phyloP scores from a whole-genome alignment of 73 alveolate species.

The Stentor coeruleus region DNA sequence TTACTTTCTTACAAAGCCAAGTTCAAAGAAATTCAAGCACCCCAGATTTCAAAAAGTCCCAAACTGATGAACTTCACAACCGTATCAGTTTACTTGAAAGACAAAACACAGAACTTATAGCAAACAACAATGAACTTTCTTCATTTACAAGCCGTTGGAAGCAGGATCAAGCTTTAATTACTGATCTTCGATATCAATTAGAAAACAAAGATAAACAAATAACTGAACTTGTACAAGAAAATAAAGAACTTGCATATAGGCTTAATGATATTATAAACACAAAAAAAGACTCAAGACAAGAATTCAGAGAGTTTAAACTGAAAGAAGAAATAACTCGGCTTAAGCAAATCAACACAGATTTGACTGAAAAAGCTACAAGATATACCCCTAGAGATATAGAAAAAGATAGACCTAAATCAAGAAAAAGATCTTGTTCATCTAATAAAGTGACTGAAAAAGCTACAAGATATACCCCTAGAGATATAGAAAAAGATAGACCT shows the following conservation, averaged over 20 bases:
- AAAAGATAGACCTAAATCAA: not conserved
- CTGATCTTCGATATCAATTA: not conserved
- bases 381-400: not conserved
- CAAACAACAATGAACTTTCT: not conserved
- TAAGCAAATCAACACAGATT: not conserved
- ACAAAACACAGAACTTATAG: not conserved
- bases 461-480: not conserved
- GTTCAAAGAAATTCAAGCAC: not conserved
- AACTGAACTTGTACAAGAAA: not conserved
- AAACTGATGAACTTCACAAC: not conserved
- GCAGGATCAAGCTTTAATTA: not conserved
- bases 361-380: not conserved
- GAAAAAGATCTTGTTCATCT: not conserved
- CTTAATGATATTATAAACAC: not conserved
- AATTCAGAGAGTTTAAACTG: not conserved
- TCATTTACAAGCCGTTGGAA: not conserved
- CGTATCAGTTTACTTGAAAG: not conserved
- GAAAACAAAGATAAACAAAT: not conserved
- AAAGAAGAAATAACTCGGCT: not conserved
- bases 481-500: no score
- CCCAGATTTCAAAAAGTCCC: not conserved
- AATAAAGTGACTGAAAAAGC: no score
- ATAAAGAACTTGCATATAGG: not conserved
- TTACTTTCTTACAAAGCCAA: conserved; percentile 1
- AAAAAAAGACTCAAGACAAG: not conserved